Conservation (phyloP, 2,329 filamentous ascomycete species). For the Neophaeococcomyces aloes region DNA sequence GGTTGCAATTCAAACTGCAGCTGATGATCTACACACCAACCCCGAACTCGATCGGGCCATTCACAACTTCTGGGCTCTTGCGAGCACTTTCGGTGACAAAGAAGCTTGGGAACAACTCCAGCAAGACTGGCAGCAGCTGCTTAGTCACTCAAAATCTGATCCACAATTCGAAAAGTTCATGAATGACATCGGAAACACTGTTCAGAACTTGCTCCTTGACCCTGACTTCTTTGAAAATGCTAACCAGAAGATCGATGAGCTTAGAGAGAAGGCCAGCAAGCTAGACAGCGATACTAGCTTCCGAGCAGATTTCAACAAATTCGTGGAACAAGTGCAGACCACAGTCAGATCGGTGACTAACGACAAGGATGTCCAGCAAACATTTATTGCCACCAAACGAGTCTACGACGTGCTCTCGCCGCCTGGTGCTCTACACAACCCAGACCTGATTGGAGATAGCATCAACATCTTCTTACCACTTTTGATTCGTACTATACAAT, state of each 20-base stretch:
- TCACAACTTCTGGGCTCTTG: conserved; percentile 67
- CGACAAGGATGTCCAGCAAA: conserved; percentile 61
- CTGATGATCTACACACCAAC: conserved; percentile 64
- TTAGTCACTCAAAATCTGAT: conserved; percentile 65
- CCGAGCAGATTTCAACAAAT: conserved; percentile 59
- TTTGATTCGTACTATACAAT: conserved; percentile 66
- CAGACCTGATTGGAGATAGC: conserved; percentile 62
- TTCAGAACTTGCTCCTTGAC: conserved; percentile 75
- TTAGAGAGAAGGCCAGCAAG: conserved; percentile 46
- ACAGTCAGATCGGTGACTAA: conserved; percentile 59
- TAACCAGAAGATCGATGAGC: conserved; percentile 52
- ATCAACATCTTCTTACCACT: conserved; percentile 73
- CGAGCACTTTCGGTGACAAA: conserved; percentile 67
- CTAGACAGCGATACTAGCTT: conserved; percentile 57
- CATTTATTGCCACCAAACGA: conserved; percentile 56
- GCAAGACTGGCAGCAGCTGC: conserved; percentile 55
- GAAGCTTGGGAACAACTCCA: conserved; percentile 68
- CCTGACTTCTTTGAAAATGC: conserved; percentile 74
- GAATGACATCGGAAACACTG: conserved; percentile 57
- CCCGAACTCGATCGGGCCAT: conserved; percentile 63
- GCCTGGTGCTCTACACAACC: conserved; percentile 52
- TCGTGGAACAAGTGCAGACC: conserved; percentile 57
- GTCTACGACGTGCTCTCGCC: conserved; percentile 63
- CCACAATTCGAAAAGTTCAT: conserved; percentile 73
- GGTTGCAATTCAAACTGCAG: conserved; percentile 54